These are phyloP conservation scores for Aspergillus sp. DNA, from an alignment of 2,329 filamentous ascomycete species.

Conservation along the genomic window DNA sequence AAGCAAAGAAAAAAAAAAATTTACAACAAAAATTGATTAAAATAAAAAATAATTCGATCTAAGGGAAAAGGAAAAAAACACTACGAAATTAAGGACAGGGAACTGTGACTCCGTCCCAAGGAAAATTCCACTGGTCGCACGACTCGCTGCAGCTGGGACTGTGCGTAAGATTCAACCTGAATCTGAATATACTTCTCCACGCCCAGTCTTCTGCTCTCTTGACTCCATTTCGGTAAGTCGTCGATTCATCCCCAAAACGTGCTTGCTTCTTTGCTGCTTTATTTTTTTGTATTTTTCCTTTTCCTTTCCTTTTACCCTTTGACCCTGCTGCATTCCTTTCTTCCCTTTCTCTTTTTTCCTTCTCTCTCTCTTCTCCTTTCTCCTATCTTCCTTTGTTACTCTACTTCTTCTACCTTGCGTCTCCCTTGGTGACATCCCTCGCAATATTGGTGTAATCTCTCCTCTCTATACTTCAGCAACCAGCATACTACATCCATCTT, in stretches of 20 bases:
- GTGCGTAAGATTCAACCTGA: constrained; percentile 19
- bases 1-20: constrained; percentile 10
- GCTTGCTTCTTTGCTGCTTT: constrained; percentile 7
- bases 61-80: constrained; percentile 8
- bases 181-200: constrained; percentile 12
- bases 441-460: background rate
- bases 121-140: constrained; percentile 18
- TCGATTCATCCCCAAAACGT: background rate
- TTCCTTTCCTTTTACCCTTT: constrained; percentile 6
- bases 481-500: background rate
- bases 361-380: constrained; percentile 1
- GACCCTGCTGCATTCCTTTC: no score
- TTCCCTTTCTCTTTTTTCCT: constrained; percentile 6
- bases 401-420: constrained; percentile 8
- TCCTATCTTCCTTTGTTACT: constrained; percentile 1
- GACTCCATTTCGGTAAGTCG: constrained; percentile 11
- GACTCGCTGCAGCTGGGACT: constrained; percentile 16
- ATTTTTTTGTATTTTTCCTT: constrained; percentile 2
- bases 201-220: constrained; percentile 7
- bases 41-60: background rate
- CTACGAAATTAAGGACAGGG: constrained; percentile 1
- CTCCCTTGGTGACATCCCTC: constrained; percentile 7
- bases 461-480: background rate
- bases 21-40: background rate
- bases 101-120: background rate